These are phyloP conservation scores for Suhomyces chickasaworum DNA, from an alignment of 1,139 yeast genomes.

Conservation along the genomic window DNA sequence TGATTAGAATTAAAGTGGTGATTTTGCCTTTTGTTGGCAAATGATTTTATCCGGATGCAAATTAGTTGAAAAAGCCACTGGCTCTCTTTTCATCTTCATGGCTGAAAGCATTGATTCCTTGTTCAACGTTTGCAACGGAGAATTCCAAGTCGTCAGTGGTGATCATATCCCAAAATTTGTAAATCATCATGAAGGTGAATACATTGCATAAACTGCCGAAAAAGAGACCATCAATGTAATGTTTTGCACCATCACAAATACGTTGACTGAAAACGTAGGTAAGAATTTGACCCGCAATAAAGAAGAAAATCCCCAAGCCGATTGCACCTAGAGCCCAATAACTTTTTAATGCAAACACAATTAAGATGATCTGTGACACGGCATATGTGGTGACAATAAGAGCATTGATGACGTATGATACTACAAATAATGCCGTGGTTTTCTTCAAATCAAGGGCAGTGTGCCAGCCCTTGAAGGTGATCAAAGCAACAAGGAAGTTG, in stretches of 20 bases:
- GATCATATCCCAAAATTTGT: slow-evolving; percentile 95
- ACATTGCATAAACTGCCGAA: slow-evolving; percentile 80
- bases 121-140: slow-evolving; percentile 60
- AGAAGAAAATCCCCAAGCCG: slow-evolving; percentile 66
- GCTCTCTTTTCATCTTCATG: slow-evolving; percentile 41
- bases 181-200: slow-evolving; percentile 89
- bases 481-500: slow-evolving; percentile 65
- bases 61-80: slow-evolving; percentile 28
- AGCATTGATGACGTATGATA: slow-evolving; percentile 72
- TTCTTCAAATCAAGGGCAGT: slow-evolving; percentile 41
- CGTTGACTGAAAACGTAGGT: slow-evolving; percentile 64
- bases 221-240: slow-evolving; percentile 87
- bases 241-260: slow-evolving; percentile 73
- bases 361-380: slow-evolving; percentile 69
- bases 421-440: slow-evolving; percentile 67
- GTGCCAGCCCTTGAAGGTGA: slow-evolving; percentile 76
- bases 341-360: slow-evolving; percentile 66
- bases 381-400: slow-evolving; percentile 62
- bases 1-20: not conserved
- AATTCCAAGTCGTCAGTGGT: slow-evolving; percentile 96
- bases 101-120: slow-evolving; percentile 38
- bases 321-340: slow-evolving; percentile 91
- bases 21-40: not conserved
- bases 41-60: not conserved
- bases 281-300: slow-evolving; percentile 76